Base-by-base conservation (phyloP, 1,284 basidiomycete species). In the Microbotryum scabiosae region DNA sequence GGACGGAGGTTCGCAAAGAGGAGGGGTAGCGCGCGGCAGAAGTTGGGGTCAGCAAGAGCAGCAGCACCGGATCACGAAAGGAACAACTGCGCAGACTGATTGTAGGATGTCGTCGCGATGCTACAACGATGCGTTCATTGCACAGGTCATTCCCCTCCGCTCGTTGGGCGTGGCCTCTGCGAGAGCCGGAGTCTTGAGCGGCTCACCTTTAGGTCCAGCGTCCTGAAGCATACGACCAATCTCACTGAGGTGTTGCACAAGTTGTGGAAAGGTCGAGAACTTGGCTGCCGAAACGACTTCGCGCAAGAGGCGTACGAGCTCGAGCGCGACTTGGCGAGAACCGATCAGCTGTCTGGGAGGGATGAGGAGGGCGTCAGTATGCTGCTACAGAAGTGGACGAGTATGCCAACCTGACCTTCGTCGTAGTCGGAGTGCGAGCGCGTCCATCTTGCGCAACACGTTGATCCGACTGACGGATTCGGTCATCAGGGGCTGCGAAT, bases 201-300 rank as follows among this genome's bases (percentile, higher is more conserved):
- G 41, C 75, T 62, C 67, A 91, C 92, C 91, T 84, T 93, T 92
- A 12, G 91, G 90, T 72, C 97, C 92, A 16, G 91, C 90, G 46
- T 90, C 86, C 26, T 89, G 85, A 50, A 97, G 76, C 64, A 82
- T 82, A 66, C 82, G 79, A 1, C 94, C 94, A 4, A 91, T 86
- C 54, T 79, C 78, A 61, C 88, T 85, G 69, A 98, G 87, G 63
- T 90, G 83, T 44, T 80, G 79, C 14, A 93, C 81, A 6, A 97
- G 79, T 70, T 96, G 88, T 54, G 90, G 87, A 70, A 97, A 87
- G 66, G 86, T 88, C 44, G 82, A 83, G 72, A 94, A 96, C 61
- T 84, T 84, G 7, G 90, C 88, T 68, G 85, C 85, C 7, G 90
- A 84, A 10, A 97, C 86, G 60, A 97, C 88, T 71, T 90, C 87